phyloP scores from a whole-genome alignment of 495 filamentous ascomycete species.

The Delitschia confertaspora region DNA sequence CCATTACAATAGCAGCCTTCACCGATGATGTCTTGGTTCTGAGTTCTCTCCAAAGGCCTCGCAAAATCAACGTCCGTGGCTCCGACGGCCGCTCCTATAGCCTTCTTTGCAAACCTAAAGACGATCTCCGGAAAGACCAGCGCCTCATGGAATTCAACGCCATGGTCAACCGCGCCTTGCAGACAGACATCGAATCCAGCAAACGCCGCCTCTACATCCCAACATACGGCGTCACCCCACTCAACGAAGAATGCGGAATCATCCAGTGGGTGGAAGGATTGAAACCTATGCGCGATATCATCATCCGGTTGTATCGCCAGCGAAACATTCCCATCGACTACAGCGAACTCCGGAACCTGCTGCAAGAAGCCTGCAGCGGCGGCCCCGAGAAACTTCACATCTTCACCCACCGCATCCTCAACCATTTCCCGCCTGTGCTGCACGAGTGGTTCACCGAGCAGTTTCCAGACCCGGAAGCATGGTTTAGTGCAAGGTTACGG shows the following conservation, averaged over 20 bases:
- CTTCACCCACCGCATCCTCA: conserved; percentile 52
- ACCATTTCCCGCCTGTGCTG: conserved; percentile 64
- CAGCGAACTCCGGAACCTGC: conserved; percentile 46
- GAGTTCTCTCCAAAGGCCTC: conserved; percentile 81
- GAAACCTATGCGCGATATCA: conserved; percentile 84
- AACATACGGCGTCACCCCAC: conserved; percentile 89
- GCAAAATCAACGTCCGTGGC: conserved; percentile 79
- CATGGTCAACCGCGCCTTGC: conserved; percentile 91
- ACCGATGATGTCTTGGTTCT: conserved; percentile 81
- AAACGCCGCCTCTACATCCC: conserved; percentile 82
- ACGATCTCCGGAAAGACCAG: conserved; percentile 93
- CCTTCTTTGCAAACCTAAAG: conserved; percentile 93
- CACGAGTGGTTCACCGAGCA: conserved; percentile 92
- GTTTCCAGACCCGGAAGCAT: conserved; percentile 84
- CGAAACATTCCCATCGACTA: conserved; percentile 55
- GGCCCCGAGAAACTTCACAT: conserved; percentile 48
- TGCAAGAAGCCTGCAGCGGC: conserved; percentile 50
- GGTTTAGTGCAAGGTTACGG: conserved; percentile 82
- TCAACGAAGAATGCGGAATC: conserved; percentile 95
- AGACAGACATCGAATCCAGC: conserved; percentile 81
- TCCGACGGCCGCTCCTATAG: conserved; percentile 82
- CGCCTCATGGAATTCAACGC: conserved; percentile 98
- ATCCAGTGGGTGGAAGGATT: conserved; percentile 99
- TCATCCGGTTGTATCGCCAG: conserved; percentile 66
- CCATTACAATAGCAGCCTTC: conserved; percentile 57